phyloP scores from a whole-genome alignment of 345 rosid species.

The Gossypium herbaceum region DNA sequence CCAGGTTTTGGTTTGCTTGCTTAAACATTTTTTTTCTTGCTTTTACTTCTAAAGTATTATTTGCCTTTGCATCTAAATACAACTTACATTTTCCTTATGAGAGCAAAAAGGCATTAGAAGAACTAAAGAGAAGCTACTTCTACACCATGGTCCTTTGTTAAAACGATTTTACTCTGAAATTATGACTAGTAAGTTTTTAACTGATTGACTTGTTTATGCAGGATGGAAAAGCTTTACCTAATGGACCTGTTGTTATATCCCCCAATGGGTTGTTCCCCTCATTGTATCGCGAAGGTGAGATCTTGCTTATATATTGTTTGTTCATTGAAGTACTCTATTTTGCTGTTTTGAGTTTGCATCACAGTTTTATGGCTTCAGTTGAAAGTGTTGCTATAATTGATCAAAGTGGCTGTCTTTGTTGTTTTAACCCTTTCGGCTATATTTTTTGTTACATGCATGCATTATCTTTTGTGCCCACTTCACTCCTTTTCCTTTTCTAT shows the following conservation, averaged over 20 bases:
- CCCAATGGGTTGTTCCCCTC: slow-evolving; percentile 94
- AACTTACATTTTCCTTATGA: neutral
- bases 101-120: neutral
- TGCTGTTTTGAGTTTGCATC: neutral
- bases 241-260: slow-evolving; percentile 86
- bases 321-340: neutral
- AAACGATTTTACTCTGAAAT: slow-evolving; percentile 1
- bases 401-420: neutral
- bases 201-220: slow-evolving; percentile 28
- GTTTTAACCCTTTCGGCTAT: neutral
- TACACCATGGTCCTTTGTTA: neutral
- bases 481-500: neutral
- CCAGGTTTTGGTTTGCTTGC: neutral
- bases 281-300: slow-evolving; percentile 79
- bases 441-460: neutral
- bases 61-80: neutral
- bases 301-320: neutral
- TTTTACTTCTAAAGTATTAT: neutral
- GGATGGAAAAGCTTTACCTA: slow-evolving; percentile 89
- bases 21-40: neutral
- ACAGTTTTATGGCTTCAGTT: neutral
- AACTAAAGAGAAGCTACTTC: neutral
- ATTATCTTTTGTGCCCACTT: too few species aligned
- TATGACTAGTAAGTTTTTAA: neutral
- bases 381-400: neutral